Percentiles rank a stretch among this genome's conserved stretches.
phyloP scores from a whole-genome alignment of 352 stramenopile genomes.

The Phytophthora parvispora region DNA sequence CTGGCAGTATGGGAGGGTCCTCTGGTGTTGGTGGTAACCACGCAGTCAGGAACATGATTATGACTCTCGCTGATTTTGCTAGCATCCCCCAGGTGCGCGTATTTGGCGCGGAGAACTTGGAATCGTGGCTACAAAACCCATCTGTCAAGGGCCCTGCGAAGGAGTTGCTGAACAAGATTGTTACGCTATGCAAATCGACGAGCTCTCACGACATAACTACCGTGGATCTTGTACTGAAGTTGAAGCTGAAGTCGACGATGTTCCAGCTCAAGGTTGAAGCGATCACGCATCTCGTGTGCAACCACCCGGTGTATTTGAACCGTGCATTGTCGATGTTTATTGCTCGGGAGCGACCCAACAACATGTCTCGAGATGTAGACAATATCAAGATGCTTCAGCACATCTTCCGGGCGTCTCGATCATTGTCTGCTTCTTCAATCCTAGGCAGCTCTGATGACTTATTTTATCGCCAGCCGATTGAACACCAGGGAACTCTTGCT shows the following conservation, averaged over 20 bases:
- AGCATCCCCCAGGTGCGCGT: constrained; percentile 67
- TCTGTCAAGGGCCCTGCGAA: constrained; percentile 79
- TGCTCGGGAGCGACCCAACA: constrained; percentile 79
- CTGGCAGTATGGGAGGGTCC: constrained; percentile 21
- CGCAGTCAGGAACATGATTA: constrained; percentile 77
- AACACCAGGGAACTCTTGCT: constrained; percentile 69
- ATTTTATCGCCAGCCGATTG: constrained; percentile 63
- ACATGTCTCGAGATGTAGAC: constrained; percentile 88
- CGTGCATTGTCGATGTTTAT: constrained; percentile 80
- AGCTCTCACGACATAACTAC: constrained; percentile 66
- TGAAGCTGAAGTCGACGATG: constrained; percentile 91
- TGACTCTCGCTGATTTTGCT: constrained; percentile 77
- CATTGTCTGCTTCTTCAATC: constrained; percentile 33
- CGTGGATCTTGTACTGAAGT: constrained; percentile 81
- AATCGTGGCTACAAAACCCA: constrained; percentile 83
- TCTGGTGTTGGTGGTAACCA: constrained; percentile 51
- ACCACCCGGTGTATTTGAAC: constrained; percentile 76
- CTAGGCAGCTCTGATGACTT: constrained; percentile 57
- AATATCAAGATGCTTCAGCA: constrained; percentile 93
- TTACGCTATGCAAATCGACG: constrained; percentile 73
- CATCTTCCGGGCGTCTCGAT: constrained; percentile 80
- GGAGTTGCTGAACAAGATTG: constrained; percentile 80
- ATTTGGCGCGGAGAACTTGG: constrained; percentile 81
- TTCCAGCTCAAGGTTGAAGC: constrained; percentile 91
- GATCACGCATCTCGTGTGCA: constrained; percentile 82